Percentiles rank a stretch among this genome's conserved stretches.
Evolutionary conservation across 371 early-diverging fungal species (phyloP).

Genomic region (Mortierella polycephala): DNA sequence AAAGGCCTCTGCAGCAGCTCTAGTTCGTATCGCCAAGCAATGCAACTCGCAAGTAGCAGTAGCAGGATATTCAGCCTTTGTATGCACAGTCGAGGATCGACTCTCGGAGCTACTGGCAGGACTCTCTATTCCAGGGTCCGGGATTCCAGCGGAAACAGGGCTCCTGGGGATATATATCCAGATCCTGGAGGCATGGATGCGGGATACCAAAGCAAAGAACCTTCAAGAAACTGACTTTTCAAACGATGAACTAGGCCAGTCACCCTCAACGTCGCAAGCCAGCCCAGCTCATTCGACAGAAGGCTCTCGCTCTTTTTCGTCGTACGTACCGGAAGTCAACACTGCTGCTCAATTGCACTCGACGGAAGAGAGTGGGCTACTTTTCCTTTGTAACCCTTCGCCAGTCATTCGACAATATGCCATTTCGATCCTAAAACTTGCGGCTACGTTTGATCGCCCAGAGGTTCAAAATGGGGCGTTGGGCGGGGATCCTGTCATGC

Average conservation of each 20-base stretch:
- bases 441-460: slow-evolving; percentile 59
- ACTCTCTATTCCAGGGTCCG: slow-evolving; percentile 25
- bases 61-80: slow-evolving; percentile 65
- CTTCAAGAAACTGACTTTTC: slow-evolving; percentile 12
- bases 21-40: slow-evolving; percentile 75
- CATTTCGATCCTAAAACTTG: slow-evolving; percentile 67
- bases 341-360: slow-evolving; percentile 66
- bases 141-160: slow-evolving; percentile 31
- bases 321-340: slow-evolving; percentile 59
- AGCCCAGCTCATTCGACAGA: slow-evolving; percentile 31
- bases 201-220: slow-evolving; percentile 51
- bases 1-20: slow-evolving; percentile 69
- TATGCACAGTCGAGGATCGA: slow-evolving; percentile 71
- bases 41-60: slow-evolving; percentile 71
- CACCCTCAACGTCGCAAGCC: slow-evolving; percentile 5
- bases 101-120: slow-evolving; percentile 63
- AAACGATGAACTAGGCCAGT: slow-evolving; percentile 8
- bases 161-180: slow-evolving; percentile 56
- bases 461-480: slow-evolving; percentile 34
- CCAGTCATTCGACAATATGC: slow-evolving; percentile 68
- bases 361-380: slow-evolving; percentile 79
- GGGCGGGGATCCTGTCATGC: slow-evolving; percentile 18
- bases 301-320: slow-evolving; percentile 40
- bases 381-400: slow-evolving; percentile 76
- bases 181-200: slow-evolving; percentile 62